Conservation (phyloP, 2,329 filamentous ascomycete genomes). For the Botrytis aclada region DNA sequence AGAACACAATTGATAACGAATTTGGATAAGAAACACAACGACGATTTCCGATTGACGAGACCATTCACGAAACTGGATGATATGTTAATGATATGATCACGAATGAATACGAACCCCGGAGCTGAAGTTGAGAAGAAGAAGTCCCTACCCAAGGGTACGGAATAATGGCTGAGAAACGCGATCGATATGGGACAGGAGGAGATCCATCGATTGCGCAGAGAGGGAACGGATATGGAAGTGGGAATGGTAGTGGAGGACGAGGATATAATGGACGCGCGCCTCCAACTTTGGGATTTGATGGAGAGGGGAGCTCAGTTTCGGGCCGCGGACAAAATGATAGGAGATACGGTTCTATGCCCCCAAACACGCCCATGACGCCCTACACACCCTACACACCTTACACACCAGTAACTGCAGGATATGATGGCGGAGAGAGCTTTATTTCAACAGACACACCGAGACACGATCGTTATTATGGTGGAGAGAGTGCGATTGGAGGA, state of each 20-base stretch:
- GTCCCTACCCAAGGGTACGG: slow-evolving; percentile 17
- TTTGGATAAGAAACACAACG: background rate
- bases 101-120: slow-evolving; percentile 11
- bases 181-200: slow-evolving; percentile 11
- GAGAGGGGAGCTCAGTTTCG: background rate
- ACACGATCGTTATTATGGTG: slow-evolving; percentile 5
- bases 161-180: slow-evolving; percentile 18
- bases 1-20: background rate
- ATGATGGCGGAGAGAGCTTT: slow-evolving; percentile 16
- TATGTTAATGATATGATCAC: slow-evolving; percentile 17
- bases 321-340: background rate
- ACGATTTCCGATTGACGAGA: background rate
- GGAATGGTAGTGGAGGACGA: slow-evolving; percentile 12
- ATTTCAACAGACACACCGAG: slow-evolving; percentile 10
- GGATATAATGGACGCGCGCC: slow-evolving; percentile 18
- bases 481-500: background rate
- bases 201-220: slow-evolving; percentile 14
- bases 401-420: slow-evolving; percentile 12
- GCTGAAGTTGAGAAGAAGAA: slow-evolving; percentile 19
- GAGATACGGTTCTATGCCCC: slow-evolving; percentile 10
- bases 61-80: slow-evolving; percentile 1
- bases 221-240: slow-evolving; percentile 2
- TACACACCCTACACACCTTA: slow-evolving; percentile 11
- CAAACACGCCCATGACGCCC: slow-evolving; percentile 19
- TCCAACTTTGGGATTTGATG: slow-evolving; percentile 8